Conservation (phyloP, 768 basidiomycete species). For the Hygrophorus pudorinus region DNA sequence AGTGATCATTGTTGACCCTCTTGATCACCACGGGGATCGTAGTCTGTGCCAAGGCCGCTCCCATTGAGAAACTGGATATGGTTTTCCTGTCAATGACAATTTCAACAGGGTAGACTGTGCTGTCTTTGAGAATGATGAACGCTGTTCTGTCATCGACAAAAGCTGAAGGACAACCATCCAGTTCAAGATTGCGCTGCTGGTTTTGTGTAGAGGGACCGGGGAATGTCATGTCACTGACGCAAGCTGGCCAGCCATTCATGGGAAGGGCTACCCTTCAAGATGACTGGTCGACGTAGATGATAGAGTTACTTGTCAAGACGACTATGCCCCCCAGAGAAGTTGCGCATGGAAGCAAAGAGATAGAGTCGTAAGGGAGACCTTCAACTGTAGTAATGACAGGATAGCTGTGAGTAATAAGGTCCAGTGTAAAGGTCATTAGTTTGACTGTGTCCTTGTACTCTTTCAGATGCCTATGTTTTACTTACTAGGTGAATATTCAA, state of each 20-base stretch:
- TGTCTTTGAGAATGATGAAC: conserved; percentile 64
- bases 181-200: conserved; percentile 32
- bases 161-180: conserved; percentile 67
- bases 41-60: conserved; percentile 51
- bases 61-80: conserved; percentile 53
- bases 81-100: conserved; percentile 64
- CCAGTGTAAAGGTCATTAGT: conserved; percentile 80
- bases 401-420: conserved; percentile 68
- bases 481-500: conserved; percentile 2
- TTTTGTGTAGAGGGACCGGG: conserved; percentile 36
- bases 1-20: conserved; percentile 39
- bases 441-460: conserved; percentile 78
- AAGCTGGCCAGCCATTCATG: conserved; percentile 77
- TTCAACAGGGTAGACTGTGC: conserved; percentile 68
- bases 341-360: conserved; percentile 59
- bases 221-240: conserved; percentile 59
- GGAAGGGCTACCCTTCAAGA: conserved; percentile 63
- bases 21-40: conserved; percentile 51
- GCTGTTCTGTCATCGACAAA: conserved; percentile 74
- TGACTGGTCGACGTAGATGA: conserved; percentile 86
- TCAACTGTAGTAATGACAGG: conserved; percentile 71
- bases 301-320: conserved; percentile 63
- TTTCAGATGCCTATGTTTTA: conserved; percentile 55
- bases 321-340: conserved; percentile 74
- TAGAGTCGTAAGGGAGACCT: conserved; percentile 64